Conservation (phyloP, 1,139 yeast species). For the Chernovozyma sophiae-reginae region DNA sequence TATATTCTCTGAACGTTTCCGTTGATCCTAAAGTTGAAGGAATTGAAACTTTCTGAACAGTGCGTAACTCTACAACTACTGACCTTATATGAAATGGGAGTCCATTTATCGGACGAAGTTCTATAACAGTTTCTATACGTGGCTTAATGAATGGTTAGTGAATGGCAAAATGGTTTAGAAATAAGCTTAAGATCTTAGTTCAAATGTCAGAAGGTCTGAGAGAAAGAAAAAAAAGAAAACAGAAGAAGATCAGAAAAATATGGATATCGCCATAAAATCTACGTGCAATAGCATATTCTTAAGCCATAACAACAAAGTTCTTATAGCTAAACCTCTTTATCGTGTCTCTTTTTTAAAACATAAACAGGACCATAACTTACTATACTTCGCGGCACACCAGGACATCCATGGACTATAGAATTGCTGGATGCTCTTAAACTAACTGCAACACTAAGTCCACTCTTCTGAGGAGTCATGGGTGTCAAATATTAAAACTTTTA, state of each 20-base stretch:
- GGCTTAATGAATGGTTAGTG: too few relatives aligned
- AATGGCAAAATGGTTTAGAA: too few relatives aligned
- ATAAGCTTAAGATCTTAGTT: too few relatives aligned
- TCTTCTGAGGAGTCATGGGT: constrained; percentile 20
- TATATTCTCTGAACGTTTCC: constrained; percentile 32
- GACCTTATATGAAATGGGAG: constrained; percentile 35
- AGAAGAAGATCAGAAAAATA: not conserved
- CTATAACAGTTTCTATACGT: constrained; percentile 40
- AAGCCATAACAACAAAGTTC: too few relatives aligned
- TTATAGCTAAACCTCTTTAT: too few relatives aligned
- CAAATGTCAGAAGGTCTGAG: too few relatives aligned
- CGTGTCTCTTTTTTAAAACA: too few relatives aligned
- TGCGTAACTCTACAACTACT: constrained; percentile 34
- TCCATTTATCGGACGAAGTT: constrained; percentile 36
- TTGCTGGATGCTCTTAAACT: constrained; percentile 44
- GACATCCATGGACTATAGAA: constrained; percentile 55
- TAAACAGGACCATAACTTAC: constrained; percentile 28
- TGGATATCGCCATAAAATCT: constrained; percentile 6
- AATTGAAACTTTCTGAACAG: constrained; percentile 35
- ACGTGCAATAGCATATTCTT: too few relatives aligned
- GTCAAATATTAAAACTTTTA: too few relatives aligned
- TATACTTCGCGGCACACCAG: constrained; percentile 58
- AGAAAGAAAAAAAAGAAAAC: constrained; percentile 13
- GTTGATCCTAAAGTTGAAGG: constrained; percentile 43
- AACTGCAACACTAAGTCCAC: constrained; percentile 27